These are phyloP conservation scores for Ganoderma lingzhi DNA, from an alignment of 1,284 basidiomycete genomes.

Conservation along the genomic window DNA sequence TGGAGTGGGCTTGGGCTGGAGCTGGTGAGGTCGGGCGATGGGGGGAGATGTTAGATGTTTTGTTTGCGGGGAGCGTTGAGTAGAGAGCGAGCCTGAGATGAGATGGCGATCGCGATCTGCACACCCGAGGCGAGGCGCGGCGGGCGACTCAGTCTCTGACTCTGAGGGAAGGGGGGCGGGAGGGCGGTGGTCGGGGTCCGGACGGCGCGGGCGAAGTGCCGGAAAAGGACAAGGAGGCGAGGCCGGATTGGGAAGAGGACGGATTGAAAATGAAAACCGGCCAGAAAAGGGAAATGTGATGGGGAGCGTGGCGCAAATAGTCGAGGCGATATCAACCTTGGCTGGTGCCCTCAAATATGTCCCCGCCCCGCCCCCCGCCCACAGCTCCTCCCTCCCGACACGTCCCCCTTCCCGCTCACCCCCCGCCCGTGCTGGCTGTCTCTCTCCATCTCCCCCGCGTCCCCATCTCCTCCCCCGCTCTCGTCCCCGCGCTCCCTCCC, in stretches of 20 bases:
- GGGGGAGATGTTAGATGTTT: background rate
- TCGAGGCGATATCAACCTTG: conserved; percentile 31
- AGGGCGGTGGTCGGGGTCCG: conserved; percentile 29
- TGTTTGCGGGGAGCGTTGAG: background rate
- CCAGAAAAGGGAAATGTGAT: conserved; percentile 29
- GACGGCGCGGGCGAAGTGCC: conserved; percentile 27
- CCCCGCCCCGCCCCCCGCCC: conserved; percentile 35
- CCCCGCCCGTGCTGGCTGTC: conserved; percentile 28
- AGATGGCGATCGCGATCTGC: background rate
- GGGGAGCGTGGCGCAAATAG: conserved; percentile 32
- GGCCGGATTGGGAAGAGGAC: conserved; percentile 4
- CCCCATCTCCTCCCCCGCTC: conserved; percentile 16
- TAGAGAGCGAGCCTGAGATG: background rate
- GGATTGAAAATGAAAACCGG: conserved; percentile 31
- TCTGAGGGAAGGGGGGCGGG: conserved; percentile 12
- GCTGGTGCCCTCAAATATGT: conserved; percentile 35
- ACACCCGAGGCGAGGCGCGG: conserved; percentile 16
- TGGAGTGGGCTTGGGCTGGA: no score
- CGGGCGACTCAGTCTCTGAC: conserved; percentile 17
- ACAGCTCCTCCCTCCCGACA: conserved; percentile 10
- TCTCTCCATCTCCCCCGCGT: conserved; percentile 17
- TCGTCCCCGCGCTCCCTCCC: conserved; percentile 37
- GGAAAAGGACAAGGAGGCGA: conserved; percentile 19
- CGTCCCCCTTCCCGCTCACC: conserved; percentile 31
- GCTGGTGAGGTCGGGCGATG: background rate